Percentiles rank a stretch among this genome's conserved stretches.
Evolutionary conservation across 441 rosid genomes (phyloP).

Genomic region (Pelargonium myrrhifolium): DNA sequence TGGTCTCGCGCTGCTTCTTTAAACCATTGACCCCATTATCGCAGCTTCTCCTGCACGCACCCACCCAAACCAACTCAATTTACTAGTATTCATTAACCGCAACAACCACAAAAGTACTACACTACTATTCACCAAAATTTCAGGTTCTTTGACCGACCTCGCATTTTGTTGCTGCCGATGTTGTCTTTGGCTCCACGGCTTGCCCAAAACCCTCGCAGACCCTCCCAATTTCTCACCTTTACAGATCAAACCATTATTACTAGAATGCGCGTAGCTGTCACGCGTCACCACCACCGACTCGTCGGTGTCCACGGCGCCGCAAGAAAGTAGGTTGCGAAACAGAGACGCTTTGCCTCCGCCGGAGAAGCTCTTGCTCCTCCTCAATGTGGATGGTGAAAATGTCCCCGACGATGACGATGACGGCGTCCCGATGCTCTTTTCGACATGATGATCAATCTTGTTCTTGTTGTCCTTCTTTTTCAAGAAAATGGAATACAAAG

Average conservation of each 20-base stretch:
- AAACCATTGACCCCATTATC: constrained; percentile 30
- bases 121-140: neutral
- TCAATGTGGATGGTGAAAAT: constrained; percentile 15
- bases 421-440: too few species aligned
- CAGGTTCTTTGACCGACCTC: constrained; percentile 15
- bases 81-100: too few species aligned
- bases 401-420: constrained; percentile 18
- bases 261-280: constrained; percentile 12
- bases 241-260: neutral
- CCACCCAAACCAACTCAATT: neutral
- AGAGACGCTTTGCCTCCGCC: constrained; percentile 32
- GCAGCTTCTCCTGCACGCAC: constrained; percentile 31
- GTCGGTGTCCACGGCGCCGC: constrained; percentile 46
- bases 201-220: constrained; percentile 22
- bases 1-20: constrained; percentile 26
- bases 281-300: constrained; percentile 36
- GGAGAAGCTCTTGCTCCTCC: constrained; percentile 32
- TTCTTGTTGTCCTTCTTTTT: constrained; percentile 4
- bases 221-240: constrained; percentile 19
- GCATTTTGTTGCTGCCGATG: constrained; percentile 25
- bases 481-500: constrained; percentile 4
- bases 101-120: too few species aligned
- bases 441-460: neutral
- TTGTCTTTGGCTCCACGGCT: constrained; percentile 28
- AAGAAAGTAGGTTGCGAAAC: constrained; percentile 41